A percentile compares a stretch with the other conserved stretches of the same genome.
These are phyloP conservation scores for Cyathus striatus DNA, from an alignment of 768 basidiomycete genomes.

Conservation along the genomic window DNA sequence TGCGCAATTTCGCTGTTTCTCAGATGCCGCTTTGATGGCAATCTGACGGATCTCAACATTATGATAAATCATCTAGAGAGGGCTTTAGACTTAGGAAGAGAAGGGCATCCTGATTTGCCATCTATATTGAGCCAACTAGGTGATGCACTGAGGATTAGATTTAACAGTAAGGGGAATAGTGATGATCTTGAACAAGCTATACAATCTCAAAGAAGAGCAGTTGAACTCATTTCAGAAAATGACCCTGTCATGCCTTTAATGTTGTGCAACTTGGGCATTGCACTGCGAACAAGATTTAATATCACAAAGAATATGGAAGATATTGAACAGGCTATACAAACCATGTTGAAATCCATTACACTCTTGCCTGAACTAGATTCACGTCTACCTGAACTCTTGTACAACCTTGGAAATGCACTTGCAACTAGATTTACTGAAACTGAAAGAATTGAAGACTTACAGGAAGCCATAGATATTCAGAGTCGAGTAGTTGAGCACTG, in stretches of 20 bases:
- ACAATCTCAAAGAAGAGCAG: constrained; percentile 4
- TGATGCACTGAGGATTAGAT: constrained; percentile 7
- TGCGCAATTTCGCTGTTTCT: no score
- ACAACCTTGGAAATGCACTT: constrained; percentile 8
- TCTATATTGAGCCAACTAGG: neutral
- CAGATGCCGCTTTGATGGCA: no score
- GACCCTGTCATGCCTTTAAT: neutral
- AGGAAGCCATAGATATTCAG: constrained; percentile 12
- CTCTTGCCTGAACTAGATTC: constrained; percentile 6
- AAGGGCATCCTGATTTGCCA: neutral
- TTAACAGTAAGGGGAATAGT: constrained; percentile 10
- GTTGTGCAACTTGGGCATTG: constrained; percentile 4
- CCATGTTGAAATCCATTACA: constrained; percentile 8
- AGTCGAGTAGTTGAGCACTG: constrained; percentile 10
- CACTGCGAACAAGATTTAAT: constrained; percentile 1
- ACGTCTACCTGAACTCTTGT: constrained; percentile 2
- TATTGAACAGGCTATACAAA: neutral
- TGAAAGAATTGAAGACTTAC: constrained; percentile 9
- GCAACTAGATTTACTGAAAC: constrained; percentile 10
- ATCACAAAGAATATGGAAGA: neutral
- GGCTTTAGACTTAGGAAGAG: no score
- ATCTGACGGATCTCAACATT: no score
- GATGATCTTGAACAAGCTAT: constrained; percentile 14
- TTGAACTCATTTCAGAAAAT: neutral
- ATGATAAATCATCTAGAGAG: no score